Percentiles rank a stretch among this genome's conserved stretches.
Conservation (phyloP, 306 rosid genomes). For the Vigna nakashimae region DNA sequence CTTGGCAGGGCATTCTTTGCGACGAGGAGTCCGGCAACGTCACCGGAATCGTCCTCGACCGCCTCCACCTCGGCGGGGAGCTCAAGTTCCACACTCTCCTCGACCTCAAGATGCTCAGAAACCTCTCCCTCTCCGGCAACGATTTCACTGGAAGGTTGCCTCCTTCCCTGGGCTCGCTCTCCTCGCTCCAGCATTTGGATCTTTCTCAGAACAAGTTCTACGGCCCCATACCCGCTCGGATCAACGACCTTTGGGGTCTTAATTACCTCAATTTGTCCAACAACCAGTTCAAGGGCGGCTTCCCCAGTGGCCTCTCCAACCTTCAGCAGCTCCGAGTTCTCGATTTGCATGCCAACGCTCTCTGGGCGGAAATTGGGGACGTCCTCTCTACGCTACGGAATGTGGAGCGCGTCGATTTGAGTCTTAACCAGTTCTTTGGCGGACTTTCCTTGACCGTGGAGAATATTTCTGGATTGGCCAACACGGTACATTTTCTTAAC, state of each 20-base stretch:
- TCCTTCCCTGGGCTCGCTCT: slow-evolving; percentile 71
- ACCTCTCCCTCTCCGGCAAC: slow-evolving; percentile 76
- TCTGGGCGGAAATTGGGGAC: slow-evolving; percentile 71
- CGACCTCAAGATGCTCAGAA: slow-evolving; percentile 63
- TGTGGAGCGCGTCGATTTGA: slow-evolving; percentile 81
- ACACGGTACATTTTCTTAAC: slow-evolving; percentile 65
- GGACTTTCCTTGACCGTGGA: slow-evolving; percentile 52
- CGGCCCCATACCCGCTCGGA: slow-evolving; percentile 91
- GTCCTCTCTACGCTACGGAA: slow-evolving; percentile 61
- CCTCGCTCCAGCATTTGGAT: slow-evolving; percentile 82
- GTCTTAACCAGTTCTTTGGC: slow-evolving; percentile 74
- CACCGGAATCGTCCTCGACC: slow-evolving; percentile 66
- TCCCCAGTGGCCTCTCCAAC: slow-evolving; percentile 66
- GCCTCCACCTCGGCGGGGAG: slow-evolving; percentile 68
- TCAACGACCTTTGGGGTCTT: slow-evolving; percentile 77
- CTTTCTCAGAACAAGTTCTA: slow-evolving; percentile 77
- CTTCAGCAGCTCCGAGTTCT: slow-evolving; percentile 86
- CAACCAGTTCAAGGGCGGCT: slow-evolving; percentile 69
- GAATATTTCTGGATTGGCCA: slow-evolving; percentile 72
- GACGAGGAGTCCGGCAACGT: slow-evolving; percentile 66
- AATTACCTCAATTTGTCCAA: slow-evolving; percentile 75
- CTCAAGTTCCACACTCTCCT: slow-evolving; percentile 78
- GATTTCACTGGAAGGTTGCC: slow-evolving; percentile 76
- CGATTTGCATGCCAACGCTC: slow-evolving; percentile 75
- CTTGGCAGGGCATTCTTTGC: slow-evolving; percentile 78